A percentile compares a stretch with the other conserved stretches of the same genome.
These are phyloP conservation scores for Entomortierella lignicola DNA, from an alignment of 192 early-diverging fungal genomes.

Conservation along the genomic window DNA sequence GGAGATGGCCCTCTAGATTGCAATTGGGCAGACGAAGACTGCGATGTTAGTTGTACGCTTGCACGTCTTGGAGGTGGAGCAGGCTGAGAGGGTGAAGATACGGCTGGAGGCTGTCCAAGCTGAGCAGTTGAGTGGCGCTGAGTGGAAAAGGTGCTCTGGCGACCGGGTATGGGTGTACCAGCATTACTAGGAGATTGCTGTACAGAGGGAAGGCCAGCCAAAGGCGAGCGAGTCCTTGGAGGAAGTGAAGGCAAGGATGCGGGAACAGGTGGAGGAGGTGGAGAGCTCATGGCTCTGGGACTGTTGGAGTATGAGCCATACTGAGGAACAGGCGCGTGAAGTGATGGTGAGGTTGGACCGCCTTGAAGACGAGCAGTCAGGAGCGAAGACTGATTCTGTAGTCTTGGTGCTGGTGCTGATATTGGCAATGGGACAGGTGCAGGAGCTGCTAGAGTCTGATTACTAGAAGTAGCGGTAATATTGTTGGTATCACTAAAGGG, in stretches of 20 bases:
- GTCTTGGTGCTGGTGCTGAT: constrained; percentile 18
- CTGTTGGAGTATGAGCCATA: constrained; percentile 17
- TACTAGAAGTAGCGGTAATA: neutral
- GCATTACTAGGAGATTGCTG: constrained; percentile 14
- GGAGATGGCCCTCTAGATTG: constrained; percentile 38
- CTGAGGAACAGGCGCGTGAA: constrained; percentile 40
- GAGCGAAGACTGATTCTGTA: constrained; percentile 32
- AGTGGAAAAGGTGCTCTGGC: constrained; percentile 21
- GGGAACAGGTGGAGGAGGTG: constrained; percentile 25
- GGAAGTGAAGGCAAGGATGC: constrained; percentile 21
- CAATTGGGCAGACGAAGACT: constrained; percentile 11
- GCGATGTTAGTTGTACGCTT: constrained; percentile 26
- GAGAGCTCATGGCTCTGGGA: constrained; percentile 28
- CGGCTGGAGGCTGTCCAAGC: constrained; percentile 35
- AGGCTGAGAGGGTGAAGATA: constrained; percentile 33
- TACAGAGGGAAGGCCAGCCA: constrained; percentile 22
- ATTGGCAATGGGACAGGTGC: constrained; percentile 13
- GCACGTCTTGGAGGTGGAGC: constrained; percentile 42
- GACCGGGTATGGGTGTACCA: constrained; percentile 15
- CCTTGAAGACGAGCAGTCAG: constrained; percentile 41
- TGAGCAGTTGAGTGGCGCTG: constrained; percentile 32
- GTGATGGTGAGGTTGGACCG: constrained; percentile 11
- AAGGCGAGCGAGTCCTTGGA: constrained; percentile 45
- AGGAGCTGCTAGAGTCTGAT: neutral
- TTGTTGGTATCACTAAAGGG: constrained; percentile 41